phyloP scores from a whole-genome alignment of 305 asterid genomes.

The Rubia tinctorum region DNA sequence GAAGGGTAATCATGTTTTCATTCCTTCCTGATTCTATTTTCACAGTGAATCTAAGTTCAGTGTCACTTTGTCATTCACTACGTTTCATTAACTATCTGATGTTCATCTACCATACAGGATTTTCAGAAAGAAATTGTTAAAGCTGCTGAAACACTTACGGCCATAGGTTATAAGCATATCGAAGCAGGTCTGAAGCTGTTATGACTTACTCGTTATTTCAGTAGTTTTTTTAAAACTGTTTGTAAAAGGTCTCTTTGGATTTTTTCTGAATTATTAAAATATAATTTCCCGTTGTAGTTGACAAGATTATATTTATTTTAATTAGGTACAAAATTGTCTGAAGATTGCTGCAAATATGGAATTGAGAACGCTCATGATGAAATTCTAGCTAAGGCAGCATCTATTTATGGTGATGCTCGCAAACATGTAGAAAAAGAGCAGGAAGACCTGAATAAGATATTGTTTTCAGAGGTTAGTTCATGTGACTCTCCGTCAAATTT shows the following conservation, averaged over 20 bases:
- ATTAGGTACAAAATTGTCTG: conserved; percentile 91
- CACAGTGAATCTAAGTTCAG: not conserved
- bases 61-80: not conserved
- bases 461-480: conserved; percentile 77
- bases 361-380: conserved; percentile 76
- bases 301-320: conserved; percentile 33
- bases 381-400: conserved; percentile 83
- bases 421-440: conserved; percentile 94
- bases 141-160: conserved; percentile 88
- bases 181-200: conserved; percentile 72
- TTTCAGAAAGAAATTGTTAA: conserved; percentile 90
- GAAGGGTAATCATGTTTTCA: conserved; percentile 54
- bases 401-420: conserved; percentile 88
- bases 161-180: conserved; percentile 88
- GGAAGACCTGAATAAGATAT: conserved; percentile 71
- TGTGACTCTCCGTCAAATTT: not conserved
- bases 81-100: not conserved
- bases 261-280: not conserved
- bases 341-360: conserved; percentile 87
- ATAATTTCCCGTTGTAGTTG: conserved; percentile 11
- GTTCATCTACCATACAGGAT: conserved; percentile 51
- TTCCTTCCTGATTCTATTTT: conserved; percentile 3
- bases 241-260: not conserved
- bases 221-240: not conserved
- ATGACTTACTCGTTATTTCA: not conserved